These are phyloP conservation scores for Pleomassaria siparia DNA, from an alignment of 2,329 filamentous ascomycete genomes.

Conservation along the genomic window DNA sequence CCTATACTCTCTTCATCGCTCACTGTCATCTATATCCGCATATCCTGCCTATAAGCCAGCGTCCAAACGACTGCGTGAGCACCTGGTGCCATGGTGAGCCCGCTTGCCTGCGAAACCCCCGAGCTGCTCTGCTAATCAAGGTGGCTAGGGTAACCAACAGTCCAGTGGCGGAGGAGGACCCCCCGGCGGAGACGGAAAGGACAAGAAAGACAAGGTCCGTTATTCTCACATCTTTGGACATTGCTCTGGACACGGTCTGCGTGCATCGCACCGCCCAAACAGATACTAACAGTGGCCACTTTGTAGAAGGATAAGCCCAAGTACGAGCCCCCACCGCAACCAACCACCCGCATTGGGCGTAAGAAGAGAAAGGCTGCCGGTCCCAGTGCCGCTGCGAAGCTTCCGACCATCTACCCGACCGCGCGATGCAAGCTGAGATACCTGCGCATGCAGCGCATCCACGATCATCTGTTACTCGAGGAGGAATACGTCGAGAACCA, in stretches of 20 bases:
- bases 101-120: slow-evolving; percentile 18
- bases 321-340: slow-evolving; percentile 97
- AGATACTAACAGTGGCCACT: slow-evolving; percentile 17
- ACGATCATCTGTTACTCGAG: slow-evolving; percentile 94
- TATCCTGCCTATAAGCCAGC: neutral
- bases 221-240: neutral
- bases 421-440: slow-evolving; percentile 97
- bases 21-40: neutral
- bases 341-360: slow-evolving; percentile 92
- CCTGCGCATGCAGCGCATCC: slow-evolving; percentile 96
- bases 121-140: slow-evolving; percentile 43
- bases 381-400: slow-evolving; percentile 90
- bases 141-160: slow-evolving; percentile 72
- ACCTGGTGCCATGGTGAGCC: slow-evolving; percentile 37
- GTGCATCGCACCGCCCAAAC: slow-evolving; percentile 7
- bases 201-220: slow-evolving; percentile 76
- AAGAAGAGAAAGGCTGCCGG: slow-evolving; percentile 98
- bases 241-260: neutral
- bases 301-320: slow-evolving; percentile 97
- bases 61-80: slow-evolving; percentile 9
- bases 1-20: slow-evolving; percentile 1
- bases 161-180: slow-evolving; percentile 79
- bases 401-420: slow-evolving; percentile 90
- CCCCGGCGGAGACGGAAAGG: slow-evolving; percentile 73
- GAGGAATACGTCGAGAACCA: slow-evolving; percentile 99